phyloP scores from a whole-genome alignment of 768 basidiomycete genomes.

The Boletus huronensis region DNA sequence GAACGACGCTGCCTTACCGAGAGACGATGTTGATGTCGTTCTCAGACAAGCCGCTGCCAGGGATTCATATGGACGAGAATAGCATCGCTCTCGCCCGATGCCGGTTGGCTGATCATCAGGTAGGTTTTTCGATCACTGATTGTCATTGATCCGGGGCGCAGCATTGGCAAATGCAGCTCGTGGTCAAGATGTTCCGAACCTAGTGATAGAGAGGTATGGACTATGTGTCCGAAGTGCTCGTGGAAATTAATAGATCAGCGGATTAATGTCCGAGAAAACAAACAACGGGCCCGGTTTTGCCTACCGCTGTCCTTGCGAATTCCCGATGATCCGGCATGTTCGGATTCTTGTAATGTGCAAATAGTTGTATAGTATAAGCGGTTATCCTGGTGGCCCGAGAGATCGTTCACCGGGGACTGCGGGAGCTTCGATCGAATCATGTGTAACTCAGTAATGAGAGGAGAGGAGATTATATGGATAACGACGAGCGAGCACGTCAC shows the following conservation, averaged over 20 bases:
- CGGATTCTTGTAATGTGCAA: not conserved
- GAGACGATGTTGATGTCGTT: not conserved
- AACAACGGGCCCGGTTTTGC: not conserved
- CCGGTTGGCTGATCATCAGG: not conserved
- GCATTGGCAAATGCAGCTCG: not conserved
- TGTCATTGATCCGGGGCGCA: too few relatives aligned
- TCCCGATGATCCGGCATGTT: not conserved
- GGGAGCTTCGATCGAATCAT: not conserved
- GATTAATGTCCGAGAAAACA: too few relatives aligned
- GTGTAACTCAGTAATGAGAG: not conserved
- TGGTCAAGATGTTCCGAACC: not conserved
- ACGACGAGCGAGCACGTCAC: not conserved
- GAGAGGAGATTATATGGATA: constrained; percentile 3
- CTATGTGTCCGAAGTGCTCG: not conserved
- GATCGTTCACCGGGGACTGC: not conserved
- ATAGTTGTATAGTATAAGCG: too few relatives aligned
- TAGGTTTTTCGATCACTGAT: too few relatives aligned
- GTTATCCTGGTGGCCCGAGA: not conserved
- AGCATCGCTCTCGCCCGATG: not conserved
- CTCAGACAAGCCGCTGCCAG: not conserved
- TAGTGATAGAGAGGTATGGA: not conserved
- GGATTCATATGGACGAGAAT: not conserved
- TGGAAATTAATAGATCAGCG: not conserved
- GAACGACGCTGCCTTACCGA: not conserved
- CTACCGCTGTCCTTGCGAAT: not conserved